Conservation (phyloP, 371 early-diverging fungal species). For the Zopfochytrium polystomum region DNA sequence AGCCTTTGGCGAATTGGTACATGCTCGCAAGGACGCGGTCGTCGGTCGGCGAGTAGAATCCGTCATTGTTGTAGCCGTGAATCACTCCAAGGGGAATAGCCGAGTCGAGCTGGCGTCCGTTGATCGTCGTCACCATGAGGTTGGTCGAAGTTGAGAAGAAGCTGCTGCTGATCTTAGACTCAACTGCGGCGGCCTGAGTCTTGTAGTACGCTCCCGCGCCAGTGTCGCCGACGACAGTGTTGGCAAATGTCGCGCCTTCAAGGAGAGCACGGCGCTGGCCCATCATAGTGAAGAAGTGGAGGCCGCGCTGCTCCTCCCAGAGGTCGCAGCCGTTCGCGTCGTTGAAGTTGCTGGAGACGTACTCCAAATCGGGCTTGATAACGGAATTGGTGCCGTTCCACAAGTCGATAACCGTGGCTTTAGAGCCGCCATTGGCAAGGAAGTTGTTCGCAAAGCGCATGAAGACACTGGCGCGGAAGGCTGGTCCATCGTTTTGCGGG, state of each 20-base stretch:
- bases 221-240: slow-evolving; percentile 33
- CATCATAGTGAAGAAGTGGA: slow-evolving; percentile 68
- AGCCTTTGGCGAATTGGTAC: slow-evolving; percentile 41
- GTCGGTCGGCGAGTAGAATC: slow-evolving; percentile 20
- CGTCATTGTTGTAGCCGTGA: no score
- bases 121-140: no score
- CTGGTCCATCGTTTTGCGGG: slow-evolving; percentile 73
- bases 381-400: slow-evolving; percentile 22
- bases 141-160: no score
- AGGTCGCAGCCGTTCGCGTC: slow-evolving; percentile 49
- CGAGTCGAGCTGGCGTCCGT: no score
- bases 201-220: background rate
- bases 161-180: no score
- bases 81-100: slow-evolving; percentile 62
- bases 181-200: no score
- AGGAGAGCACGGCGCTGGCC: slow-evolving; percentile 62
- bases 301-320: slow-evolving; percentile 67
- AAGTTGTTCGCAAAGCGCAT: slow-evolving; percentile 48
- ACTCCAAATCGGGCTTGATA: slow-evolving; percentile 61
- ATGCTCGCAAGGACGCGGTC: slow-evolving; percentile 55
- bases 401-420: slow-evolving; percentile 20
- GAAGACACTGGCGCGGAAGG: slow-evolving; percentile 33
- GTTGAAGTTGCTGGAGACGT: slow-evolving; percentile 49
- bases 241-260: slow-evolving; percentile 52
- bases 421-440: slow-evolving; percentile 12